These are phyloP conservation scores for Coemansia sp. DNA, from an alignment of 371 early-diverging fungal species.

Conservation along the genomic window DNA sequence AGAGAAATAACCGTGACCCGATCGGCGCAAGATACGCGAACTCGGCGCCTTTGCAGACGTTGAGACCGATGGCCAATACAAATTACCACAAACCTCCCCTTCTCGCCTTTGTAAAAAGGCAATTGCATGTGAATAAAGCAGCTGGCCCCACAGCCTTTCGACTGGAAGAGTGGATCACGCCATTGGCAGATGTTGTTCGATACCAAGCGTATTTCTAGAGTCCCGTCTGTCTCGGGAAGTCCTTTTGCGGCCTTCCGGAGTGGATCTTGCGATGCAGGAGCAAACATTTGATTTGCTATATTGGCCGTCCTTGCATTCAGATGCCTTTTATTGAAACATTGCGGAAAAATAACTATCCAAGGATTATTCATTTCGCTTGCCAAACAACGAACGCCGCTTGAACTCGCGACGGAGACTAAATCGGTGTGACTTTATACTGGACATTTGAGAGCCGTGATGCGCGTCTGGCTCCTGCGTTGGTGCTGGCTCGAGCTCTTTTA, in stretches of 20 bases:
- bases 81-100: too few relatives aligned
- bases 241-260: neutral
- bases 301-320: neutral
- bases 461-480: neutral
- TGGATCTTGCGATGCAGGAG: neutral
- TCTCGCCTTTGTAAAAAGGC: too few relatives aligned
- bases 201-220: neutral
- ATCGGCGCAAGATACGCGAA: neutral
- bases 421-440: slow-evolving; percentile 1
- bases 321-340: neutral
- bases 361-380: slow-evolving; percentile 4
- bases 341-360: neutral
- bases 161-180: neutral
- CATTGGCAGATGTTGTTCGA: neutral
- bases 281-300: neutral
- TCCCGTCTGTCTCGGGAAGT: neutral
- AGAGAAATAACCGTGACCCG: neutral
- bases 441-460: neutral
- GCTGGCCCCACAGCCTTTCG: neutral
- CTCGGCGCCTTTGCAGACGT: neutral
- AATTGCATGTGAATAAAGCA: neutral
- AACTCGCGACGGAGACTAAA: slow-evolving; percentile 30
- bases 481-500: neutral
- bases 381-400: slow-evolving; percentile 37
- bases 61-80: too few relatives aligned